A percentile compares a stretch with the other conserved stretches of the same genome.
These are phyloP conservation scores for Acanthamoeba royreba DNA, from an alignment of 208 protist genomes.

Conservation along the genomic window DNA sequence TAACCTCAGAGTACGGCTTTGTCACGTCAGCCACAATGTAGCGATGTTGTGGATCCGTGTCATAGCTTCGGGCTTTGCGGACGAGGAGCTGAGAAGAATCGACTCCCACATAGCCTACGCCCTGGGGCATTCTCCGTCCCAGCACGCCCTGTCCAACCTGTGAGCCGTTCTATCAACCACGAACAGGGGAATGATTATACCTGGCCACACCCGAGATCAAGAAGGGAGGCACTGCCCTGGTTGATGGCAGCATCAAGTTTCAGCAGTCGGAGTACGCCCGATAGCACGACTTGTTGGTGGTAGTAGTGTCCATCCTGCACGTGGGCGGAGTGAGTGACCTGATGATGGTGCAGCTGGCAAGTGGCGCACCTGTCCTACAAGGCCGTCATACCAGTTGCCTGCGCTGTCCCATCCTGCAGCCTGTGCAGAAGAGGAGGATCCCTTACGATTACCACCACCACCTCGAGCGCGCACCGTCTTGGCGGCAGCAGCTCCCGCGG, in stretches of 20 bases:
- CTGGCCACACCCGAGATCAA: neutral
- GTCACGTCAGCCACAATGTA: neutral
- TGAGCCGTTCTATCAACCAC: neutral
- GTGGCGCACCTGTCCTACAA: neutral
- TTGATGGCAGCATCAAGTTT: neutral
- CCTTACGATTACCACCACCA: too few relatives aligned
- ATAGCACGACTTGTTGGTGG: neutral
- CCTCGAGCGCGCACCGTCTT: too few relatives aligned
- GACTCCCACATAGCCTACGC: neutral
- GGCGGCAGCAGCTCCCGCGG: too few relatives aligned
- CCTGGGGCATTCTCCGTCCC: neutral
- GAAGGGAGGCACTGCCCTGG: neutral
- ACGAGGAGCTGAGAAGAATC: neutral
- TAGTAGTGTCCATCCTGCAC: neutral
- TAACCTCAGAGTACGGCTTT: too few relatives aligned
- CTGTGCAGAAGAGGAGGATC: too few relatives aligned
- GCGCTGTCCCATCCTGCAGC: neutral
- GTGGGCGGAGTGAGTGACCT: neutral
- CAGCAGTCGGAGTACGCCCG: neutral
- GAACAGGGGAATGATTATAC: neutral
- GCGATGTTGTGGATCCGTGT: neutral
- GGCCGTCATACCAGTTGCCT: neutral
- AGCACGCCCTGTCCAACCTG: neutral
- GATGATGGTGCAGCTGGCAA: neutral
- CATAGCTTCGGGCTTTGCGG: neutral